Evolutionary conservation across 768 basidiomycete species (phyloP).

Genomic region (Rhodotorula babjevae): DNA sequence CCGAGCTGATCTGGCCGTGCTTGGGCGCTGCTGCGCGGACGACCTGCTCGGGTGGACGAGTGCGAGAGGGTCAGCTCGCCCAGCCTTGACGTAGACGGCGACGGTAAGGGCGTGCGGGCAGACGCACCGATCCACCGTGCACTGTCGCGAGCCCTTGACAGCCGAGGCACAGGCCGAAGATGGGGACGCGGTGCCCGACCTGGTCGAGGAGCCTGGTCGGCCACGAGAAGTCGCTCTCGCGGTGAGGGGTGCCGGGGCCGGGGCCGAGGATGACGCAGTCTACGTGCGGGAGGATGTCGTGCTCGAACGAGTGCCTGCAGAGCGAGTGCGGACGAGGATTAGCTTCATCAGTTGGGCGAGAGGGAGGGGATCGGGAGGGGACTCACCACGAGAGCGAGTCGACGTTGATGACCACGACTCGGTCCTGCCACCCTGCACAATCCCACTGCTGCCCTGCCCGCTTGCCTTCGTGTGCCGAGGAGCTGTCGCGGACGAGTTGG

Average conservation of each 20-base stretch:
- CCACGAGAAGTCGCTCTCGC: constrained; percentile 34
- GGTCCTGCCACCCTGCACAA: constrained; percentile 22
- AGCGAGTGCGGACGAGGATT: accelerated
- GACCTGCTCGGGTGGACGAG: not conserved
- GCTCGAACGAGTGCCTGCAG: constrained; percentile 28
- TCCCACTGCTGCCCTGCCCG: constrained; percentile 16
- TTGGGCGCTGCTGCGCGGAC: constrained; percentile 7
- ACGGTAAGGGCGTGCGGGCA: too few relatives aligned
- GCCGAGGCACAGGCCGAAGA: constrained; percentile 38
- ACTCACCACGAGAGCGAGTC: constrained; percentile 35
- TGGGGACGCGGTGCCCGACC: constrained; percentile 20
- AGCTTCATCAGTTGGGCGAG: not conserved
- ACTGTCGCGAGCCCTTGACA: constrained; percentile 37
- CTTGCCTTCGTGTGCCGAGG: not conserved
- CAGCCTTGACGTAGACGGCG: too few relatives aligned
- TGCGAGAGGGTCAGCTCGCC: not conserved
- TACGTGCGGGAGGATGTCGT: constrained; percentile 21
- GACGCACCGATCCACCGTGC: constrained; percentile 27
- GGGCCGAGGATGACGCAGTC: constrained; percentile 37
- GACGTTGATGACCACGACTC: constrained; percentile 30
- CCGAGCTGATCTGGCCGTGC: constrained; percentile 32
- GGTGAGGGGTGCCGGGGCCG: constrained; percentile 34
- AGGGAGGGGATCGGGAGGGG: not conserved
- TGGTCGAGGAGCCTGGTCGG: constrained; percentile 22
- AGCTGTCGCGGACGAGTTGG: not conserved